Percentiles rank a stretch among this genome's conserved stretches.
These are phyloP conservation scores for Ananas comosus DNA, from an alignment of 176 grass and related monocot genomes.

Conservation along the genomic window DNA sequence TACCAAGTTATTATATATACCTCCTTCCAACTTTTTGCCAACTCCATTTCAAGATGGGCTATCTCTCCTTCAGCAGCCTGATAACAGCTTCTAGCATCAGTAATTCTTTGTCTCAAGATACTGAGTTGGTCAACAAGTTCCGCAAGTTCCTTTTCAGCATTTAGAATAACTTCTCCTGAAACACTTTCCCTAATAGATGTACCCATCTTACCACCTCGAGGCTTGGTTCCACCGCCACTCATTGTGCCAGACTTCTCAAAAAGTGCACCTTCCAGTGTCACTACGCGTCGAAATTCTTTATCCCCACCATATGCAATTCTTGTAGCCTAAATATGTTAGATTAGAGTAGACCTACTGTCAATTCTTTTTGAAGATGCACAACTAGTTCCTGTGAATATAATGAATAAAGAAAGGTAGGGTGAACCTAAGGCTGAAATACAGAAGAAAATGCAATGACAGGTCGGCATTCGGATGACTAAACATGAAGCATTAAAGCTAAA, in stretches of 20 bases:
- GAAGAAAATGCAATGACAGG: background rate
- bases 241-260: conserved; percentile 92
- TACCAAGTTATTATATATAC: conserved; percentile 14
- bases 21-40: conserved; percentile 76
- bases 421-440: background rate
- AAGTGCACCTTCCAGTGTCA: conserved; percentile 78
- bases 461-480: background rate
- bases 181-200: conserved; percentile 62
- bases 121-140: conserved; percentile 56
- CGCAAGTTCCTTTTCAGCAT: conserved; percentile 56
- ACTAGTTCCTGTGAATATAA: too few species aligned
- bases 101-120: conserved; percentile 42
- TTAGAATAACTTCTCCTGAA: conserved; percentile 47
- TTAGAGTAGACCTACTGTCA: background rate
- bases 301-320: conserved; percentile 70
- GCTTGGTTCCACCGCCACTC: conserved; percentile 76
- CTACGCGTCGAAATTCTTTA: conserved; percentile 75
- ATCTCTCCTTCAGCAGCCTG: conserved; percentile 50
- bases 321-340: conserved; percentile 45
- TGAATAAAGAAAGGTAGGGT: background rate
- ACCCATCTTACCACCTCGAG: conserved; percentile 72
- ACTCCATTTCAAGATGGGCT: conserved; percentile 60
- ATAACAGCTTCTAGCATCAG: conserved; percentile 47
- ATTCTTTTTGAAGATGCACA: background rate
- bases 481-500: background rate